Conservation (phyloP, 257 asterid genomes). For the Nicotiana noctiflora region DNA sequence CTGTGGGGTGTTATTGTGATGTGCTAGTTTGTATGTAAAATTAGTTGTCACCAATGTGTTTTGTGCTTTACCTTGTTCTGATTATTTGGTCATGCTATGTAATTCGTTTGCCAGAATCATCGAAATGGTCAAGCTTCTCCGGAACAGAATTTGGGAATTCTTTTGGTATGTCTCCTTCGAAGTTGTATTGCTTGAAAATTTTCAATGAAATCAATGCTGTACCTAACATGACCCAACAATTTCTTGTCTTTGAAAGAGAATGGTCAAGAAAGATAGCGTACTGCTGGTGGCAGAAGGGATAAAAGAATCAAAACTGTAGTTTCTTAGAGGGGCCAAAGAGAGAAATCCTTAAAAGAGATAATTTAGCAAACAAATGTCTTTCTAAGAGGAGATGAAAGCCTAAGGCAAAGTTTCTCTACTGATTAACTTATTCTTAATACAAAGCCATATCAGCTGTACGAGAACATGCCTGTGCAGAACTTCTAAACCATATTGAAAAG, state of each 20-base stretch:
- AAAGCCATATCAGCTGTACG: neutral
- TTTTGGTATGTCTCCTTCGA: conserved; percentile 46
- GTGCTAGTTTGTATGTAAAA: neutral
- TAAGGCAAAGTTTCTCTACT: neutral
- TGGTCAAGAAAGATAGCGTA: too few relatives aligned
- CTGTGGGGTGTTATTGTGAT: neutral
- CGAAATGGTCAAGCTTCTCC: conserved; percentile 46
- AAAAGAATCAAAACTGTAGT: neutral
- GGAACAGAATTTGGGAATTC: conserved; percentile 82
- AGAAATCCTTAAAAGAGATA: neutral
- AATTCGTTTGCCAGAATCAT: conserved; percentile 40
- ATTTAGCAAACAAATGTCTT: neutral
- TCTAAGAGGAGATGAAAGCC: neutral
- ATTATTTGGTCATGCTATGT: neutral
- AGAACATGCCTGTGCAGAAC: neutral
- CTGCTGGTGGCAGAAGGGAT: neutral
- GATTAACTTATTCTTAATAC: neutral
- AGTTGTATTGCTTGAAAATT: neutral
- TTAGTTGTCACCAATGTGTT: neutral
- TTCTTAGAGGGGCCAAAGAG: neutral
- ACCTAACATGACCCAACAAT: neutral
- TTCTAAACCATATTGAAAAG: neutral
- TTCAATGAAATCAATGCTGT: neutral
- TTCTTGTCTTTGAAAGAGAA: neutral
- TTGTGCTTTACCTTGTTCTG: neutral